Evolutionary conservation across 805 yeast genomes (phyloP).

Genomic region (Wickerhamomyces chambardii): DNA sequence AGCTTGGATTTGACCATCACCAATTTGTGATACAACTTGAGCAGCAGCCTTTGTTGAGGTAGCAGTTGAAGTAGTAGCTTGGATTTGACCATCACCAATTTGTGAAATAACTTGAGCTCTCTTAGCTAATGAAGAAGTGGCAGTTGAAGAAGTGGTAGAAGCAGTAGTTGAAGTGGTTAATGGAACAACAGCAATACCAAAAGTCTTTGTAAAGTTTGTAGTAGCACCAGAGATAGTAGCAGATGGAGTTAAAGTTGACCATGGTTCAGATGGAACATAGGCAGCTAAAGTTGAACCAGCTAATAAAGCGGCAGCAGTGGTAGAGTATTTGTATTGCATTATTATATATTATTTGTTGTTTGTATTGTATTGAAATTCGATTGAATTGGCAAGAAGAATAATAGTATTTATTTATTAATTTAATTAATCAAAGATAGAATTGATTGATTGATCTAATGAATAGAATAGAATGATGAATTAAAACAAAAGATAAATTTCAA

Average conservation of each 20-base stretch:
- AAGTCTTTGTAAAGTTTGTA: constrained; percentile 26
- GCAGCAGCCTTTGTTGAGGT: not conserved
- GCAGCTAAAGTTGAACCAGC: constrained; percentile 48
- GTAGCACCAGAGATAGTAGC: constrained; percentile 25
- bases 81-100: not conserved
- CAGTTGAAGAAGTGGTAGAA: constrained; percentile 7
- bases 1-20: not conserved
- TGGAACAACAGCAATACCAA: constrained; percentile 34
- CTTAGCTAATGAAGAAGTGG: constrained; percentile 2
- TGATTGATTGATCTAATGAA: too few relatives aligned
- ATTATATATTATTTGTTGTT: constrained; percentile 2
- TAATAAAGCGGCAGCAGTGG: constrained; percentile 31
- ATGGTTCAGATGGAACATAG: constrained; percentile 47
- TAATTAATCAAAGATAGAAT: too few relatives aligned
- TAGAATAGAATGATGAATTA: too few relatives aligned
- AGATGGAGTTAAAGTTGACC: constrained; percentile 33
- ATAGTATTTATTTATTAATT: too few relatives aligned
- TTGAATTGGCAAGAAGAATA: not conserved
- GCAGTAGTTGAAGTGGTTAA: constrained; percentile 21
- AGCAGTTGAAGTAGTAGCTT: constrained; percentile 11
- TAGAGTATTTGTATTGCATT: constrained; percentile 33
- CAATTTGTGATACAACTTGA: not conserved
- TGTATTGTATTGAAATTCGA: too few relatives aligned
- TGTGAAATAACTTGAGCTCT: constrained; percentile 6
- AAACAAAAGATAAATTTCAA: too few relatives aligned